Conservation (phyloP, 352 stramenopile species). For the Blastocystis sp. region DNA sequence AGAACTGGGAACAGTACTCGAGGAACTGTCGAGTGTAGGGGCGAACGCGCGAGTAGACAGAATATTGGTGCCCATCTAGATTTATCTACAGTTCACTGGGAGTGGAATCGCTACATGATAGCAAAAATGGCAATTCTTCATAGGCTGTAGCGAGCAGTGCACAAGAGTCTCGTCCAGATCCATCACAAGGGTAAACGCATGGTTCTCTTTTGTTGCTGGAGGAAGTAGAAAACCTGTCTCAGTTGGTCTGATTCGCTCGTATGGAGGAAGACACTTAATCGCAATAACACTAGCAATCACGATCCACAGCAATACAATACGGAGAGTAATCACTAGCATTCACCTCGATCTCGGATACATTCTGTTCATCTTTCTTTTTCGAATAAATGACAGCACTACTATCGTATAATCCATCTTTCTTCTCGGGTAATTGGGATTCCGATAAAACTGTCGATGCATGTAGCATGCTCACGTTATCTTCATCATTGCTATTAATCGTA, state of each 20-base stretch:
- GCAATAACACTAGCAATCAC: neutral
- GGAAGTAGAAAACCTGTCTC: neutral
- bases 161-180: constrained; percentile 48
- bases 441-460: neutral
- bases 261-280: constrained; percentile 16
- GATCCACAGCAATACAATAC: neutral
- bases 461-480: neutral
- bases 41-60: neutral
- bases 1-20: neutral
- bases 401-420: neutral
- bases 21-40: neutral
- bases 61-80: neutral
- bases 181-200: neutral
- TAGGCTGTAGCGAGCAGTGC: neutral
- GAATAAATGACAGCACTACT: neutral
- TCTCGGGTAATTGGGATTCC: neutral
- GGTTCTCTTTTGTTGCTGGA: neutral
- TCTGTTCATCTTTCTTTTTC: neutral
- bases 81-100: neutral
- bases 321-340: neutral
- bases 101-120: neutral
- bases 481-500: neutral
- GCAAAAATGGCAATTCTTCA: neutral
- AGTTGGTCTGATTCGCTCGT: neutral
- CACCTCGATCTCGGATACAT: neutral